A percentile compares a stretch with the other conserved stretches of the same genome.
Conservation (phyloP, 2,329 filamentous ascomycete genomes). For the Cladophialophora chaetospira region DNA sequence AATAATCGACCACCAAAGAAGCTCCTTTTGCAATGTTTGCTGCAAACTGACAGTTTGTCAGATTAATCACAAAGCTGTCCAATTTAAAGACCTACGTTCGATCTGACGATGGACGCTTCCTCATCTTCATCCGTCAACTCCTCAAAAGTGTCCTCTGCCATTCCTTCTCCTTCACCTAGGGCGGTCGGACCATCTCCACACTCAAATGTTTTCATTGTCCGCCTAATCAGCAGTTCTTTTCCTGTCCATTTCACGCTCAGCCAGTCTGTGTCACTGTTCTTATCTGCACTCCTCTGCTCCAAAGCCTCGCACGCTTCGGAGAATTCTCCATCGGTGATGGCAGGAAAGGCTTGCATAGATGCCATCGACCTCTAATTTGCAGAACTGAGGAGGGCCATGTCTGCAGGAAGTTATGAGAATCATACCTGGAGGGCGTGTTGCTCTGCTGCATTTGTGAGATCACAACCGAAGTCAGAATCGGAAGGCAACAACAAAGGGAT, state of each 20-base stretch:
- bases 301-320: constrained; percentile 65
- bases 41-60: constrained; percentile 2
- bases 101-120: no score
- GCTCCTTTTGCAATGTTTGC: neutral
- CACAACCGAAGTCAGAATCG: no score
- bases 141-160: constrained; percentile 7
- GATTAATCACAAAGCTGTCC: no score
- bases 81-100: no score
- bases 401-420: no score
- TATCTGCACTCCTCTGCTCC: constrained; percentile 37
- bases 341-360: constrained; percentile 55
- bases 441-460: no score
- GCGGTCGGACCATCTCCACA: neutral
- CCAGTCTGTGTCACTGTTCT: constrained; percentile 28
- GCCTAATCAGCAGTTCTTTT: constrained; percentile 25
- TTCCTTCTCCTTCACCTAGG: no score
- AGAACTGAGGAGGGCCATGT: no score
- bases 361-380: no score
- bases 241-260: constrained; percentile 26
- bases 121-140: constrained; percentile 9
- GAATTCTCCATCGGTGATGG: constrained; percentile 64
- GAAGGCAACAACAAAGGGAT: no score
- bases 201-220: constrained; percentile 4
- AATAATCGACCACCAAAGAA: constrained; percentile 33
- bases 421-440: no score